Percentiles rank a stretch among this genome's conserved stretches.
phyloP scores from a whole-genome alignment of 495 filamentous ascomycete genomes.

The Aspergillus diversus region DNA sequence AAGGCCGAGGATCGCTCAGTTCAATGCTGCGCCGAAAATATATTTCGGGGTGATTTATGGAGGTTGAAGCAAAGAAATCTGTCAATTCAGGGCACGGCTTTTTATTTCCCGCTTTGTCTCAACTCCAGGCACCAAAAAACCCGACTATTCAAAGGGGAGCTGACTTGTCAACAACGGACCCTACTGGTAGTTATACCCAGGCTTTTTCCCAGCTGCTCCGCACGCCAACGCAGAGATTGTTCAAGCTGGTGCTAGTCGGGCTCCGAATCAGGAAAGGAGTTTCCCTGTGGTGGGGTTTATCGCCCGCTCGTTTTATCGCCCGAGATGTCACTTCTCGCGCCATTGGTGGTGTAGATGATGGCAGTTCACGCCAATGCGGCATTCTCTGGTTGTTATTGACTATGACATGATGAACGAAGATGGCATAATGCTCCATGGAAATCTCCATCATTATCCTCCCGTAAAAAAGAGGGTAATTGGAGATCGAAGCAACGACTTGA shows the following conservation, averaged over 20 bases:
- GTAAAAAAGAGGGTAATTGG: too few species aligned
- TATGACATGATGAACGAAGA: too few species aligned
- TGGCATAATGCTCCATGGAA: too few species aligned
- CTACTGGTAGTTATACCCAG: background rate
- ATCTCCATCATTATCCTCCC: too few species aligned
- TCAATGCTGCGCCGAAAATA: too few species aligned
- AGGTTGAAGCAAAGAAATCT: background rate
- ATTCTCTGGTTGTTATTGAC: too few species aligned
- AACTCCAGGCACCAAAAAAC: background rate
- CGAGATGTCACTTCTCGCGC: too few species aligned
- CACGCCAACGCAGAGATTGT: constrained; percentile 1
- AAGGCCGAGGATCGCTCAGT: too few species aligned
- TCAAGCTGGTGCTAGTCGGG: constrained; percentile 4
- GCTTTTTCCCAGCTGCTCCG: background rate
- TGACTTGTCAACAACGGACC: background rate
- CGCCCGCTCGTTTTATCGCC: too few species aligned
- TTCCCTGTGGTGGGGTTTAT: background rate
- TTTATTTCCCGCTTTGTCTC: background rate
- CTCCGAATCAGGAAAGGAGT: constrained; percentile 14
- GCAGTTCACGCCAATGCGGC: too few species aligned
- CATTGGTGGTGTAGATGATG: too few species aligned
- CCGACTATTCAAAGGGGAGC: background rate
- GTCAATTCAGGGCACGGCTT: background rate
- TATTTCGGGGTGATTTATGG: background rate
- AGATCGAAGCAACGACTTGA: too few species aligned